phyloP scores from a whole-genome alignment of 164 flowering plant genomes.

The Brasenia schreberi region DNA sequence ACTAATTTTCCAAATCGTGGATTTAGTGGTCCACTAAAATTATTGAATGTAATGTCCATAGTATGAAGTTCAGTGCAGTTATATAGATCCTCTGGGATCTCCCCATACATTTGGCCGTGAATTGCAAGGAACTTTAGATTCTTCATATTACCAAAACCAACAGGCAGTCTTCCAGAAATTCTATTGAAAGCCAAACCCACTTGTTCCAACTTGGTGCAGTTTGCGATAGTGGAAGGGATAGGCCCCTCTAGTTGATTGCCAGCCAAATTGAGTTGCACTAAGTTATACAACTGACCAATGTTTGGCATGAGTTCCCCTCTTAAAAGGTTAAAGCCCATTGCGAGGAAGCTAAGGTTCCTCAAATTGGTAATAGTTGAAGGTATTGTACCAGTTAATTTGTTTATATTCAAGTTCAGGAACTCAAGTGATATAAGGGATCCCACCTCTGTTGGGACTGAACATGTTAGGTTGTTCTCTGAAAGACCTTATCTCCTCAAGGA shows the following conservation, averaged over 20 bases:
- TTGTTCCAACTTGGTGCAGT: constrained; percentile 36
- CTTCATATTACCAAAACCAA: constrained; percentile 32
- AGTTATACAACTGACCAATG: constrained; percentile 40
- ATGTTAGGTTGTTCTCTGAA: constrained; percentile 37
- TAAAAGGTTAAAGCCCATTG: constrained; percentile 33
- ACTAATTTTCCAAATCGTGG: constrained; percentile 27
- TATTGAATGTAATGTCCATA: constrained; percentile 26
- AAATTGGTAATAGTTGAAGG: constrained; percentile 43
- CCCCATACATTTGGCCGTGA: constrained; percentile 36
- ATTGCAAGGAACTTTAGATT: constrained; percentile 40
- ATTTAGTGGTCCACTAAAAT: constrained; percentile 29
- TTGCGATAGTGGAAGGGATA: constrained; percentile 50
- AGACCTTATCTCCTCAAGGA: constrained; percentile 36
- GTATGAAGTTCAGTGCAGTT: constrained; percentile 40
- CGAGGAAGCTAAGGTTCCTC: constrained; percentile 29
- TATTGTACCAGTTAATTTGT: constrained; percentile 42
- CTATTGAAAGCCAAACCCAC: constrained; percentile 23
- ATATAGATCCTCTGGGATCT: constrained; percentile 57
- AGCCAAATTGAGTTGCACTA: constrained; percentile 18
- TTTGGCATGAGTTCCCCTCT: constrained; percentile 42
- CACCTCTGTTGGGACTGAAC: constrained; percentile 36
- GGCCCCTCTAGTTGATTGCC: constrained; percentile 42
- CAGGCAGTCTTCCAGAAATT: constrained; percentile 50
- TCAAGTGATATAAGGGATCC: constrained; percentile 40
- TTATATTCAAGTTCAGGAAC: constrained; percentile 35